Percentiles rank a stretch among this genome's conserved stretches.
Conservation (phyloP, 345 rosid genomes). For the Populus pruinosa region DNA sequence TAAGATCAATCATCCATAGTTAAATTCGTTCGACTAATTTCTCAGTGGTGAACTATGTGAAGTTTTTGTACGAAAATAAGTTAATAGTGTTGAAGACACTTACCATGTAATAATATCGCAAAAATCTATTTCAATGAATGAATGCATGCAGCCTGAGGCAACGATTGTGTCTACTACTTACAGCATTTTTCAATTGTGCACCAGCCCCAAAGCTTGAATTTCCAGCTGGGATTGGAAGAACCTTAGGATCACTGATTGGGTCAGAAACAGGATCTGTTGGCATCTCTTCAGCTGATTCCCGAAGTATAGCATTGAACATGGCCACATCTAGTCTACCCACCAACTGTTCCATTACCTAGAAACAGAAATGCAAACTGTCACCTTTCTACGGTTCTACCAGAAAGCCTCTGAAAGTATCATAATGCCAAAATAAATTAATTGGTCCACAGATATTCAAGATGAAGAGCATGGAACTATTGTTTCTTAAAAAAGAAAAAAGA, state of each 20-base stretch:
- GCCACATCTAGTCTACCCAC: constrained; percentile 87
- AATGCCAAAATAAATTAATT: background rate
- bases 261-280: constrained; percentile 96
- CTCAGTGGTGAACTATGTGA: background rate
- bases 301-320: constrained; percentile 96
- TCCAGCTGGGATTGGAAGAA: constrained; percentile 89
- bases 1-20: background rate
- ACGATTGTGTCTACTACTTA: constrained; percentile 33
- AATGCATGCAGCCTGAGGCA: background rate
- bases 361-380: constrained; percentile 13
- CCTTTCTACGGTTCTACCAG: background rate
- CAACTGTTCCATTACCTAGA: constrained; percentile 87
- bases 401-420: constrained; percentile 9
- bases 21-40: background rate
- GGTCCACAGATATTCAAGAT: background rate
- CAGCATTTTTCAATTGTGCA: constrained; percentile 84
- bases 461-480: background rate
- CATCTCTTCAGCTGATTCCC: constrained; percentile 92
- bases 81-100: background rate
- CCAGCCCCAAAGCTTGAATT: constrained; percentile 88
- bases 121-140: background rate
- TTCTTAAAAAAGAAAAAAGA: background rate
- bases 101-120: background rate
- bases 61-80: background rate
- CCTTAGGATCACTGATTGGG: constrained; percentile 80